Base-by-base conservation (phyloP, 352 stramenopile genomes). In the Phytophthora rubi region DNA sequence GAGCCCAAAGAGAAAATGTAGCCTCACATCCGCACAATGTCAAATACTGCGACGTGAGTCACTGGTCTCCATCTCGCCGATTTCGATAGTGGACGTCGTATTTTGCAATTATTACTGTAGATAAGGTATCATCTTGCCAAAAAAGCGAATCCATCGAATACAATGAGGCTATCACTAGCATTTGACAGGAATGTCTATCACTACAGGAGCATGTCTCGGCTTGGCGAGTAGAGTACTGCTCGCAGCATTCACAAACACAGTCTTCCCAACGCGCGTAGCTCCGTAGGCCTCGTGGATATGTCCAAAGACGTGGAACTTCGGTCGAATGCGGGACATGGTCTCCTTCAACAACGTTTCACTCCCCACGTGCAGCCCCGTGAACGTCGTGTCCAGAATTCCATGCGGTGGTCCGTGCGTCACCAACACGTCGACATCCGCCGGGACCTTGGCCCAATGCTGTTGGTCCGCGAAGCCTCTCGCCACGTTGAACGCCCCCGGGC, bases 211-310 rank as follows among this genome's bases (percentile, higher is more conserved):
- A 66, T 97, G 91, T 26, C 70, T 71, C 8, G 83, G 84, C 6
- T 78, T 80, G 16, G 83, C 77, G 0, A 87, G 65, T 56, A 94
- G 66, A 32, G 83, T 95, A 65, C 69, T 95, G 6, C 77, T 97
- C 7, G 90, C 81, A 39, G 90, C 91, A 70, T 98, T 98, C 56
- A 98, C 81, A 59, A 93, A 98, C 6, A 93, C 75, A 0, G 93
- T 98, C 3, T 67, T 70, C 10, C 88, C 91, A 63, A 97, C 75
- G 16, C 74, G 86, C 18, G 82, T 83, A 21, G 83, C 79, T 65
- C 94, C 94, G 55, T 93, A 95, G 12, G 79, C 86, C 75, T 98
- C 89, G 68, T 98, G 94, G 65, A 98, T 97, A 75, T 98, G 94
- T 35, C 92, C 94, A 73, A 98, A 98, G 4, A 98, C 68, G 70